Evolutionary conservation across 441 rosid species (phyloP).

Genomic region (Daphne laureola): DNA sequence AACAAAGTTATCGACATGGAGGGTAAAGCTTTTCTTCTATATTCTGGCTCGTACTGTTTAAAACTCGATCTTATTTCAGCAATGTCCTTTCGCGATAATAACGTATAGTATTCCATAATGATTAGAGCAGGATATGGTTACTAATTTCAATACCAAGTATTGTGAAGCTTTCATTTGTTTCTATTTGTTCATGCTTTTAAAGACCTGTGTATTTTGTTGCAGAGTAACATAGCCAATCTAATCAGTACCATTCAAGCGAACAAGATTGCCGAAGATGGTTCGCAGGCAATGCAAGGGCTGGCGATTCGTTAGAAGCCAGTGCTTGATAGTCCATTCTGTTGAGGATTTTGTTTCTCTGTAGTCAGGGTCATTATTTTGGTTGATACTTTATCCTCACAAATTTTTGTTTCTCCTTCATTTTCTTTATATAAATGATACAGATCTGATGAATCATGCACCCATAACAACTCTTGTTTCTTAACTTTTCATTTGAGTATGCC

Average conservation of each 20-base stretch:
- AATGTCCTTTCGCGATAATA: background rate
- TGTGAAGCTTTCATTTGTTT: background rate
- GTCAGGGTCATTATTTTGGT: too few relatives aligned
- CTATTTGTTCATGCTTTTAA: background rate
- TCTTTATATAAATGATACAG: too few relatives aligned
- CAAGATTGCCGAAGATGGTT: constrained; percentile 75
- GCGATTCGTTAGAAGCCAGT: constrained; percentile 33
- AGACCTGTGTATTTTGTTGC: constrained; percentile 11
- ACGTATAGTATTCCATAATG: background rate
- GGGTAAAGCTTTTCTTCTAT: constrained; percentile 39
- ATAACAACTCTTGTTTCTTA: too few relatives aligned
- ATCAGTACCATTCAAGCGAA: constrained; percentile 80
- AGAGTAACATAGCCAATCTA: constrained; percentile 69
- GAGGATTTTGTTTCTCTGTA: too few relatives aligned
- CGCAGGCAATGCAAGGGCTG: constrained; percentile 70
- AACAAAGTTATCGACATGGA: constrained; percentile 70
- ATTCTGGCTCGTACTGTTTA: background rate
- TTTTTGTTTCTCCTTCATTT: too few relatives aligned
- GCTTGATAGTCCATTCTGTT: constrained; percentile 5
- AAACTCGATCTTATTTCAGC: background rate
- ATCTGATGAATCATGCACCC: too few relatives aligned
- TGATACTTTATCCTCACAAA: too few relatives aligned
- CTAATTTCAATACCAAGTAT: background rate
- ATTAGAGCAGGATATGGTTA: background rate
- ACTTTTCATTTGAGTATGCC: too few relatives aligned